Base-by-base conservation (phyloP, 495 filamentous ascomycete species). In the Pseudevernia furfuracea region DNA sequence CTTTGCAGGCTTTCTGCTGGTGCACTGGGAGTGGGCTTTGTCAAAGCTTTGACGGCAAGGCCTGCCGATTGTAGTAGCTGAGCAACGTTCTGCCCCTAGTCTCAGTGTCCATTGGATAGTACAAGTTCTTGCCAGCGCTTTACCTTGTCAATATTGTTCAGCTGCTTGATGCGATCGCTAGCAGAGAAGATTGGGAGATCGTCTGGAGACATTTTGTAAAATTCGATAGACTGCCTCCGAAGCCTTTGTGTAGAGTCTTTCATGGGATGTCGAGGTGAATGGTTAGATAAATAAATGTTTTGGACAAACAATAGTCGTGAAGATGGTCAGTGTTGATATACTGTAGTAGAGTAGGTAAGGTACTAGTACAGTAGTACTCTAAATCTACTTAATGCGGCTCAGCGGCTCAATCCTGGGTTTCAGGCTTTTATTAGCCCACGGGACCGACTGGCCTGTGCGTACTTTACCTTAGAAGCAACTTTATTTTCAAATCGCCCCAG, bases 71-170 rank as follows among this genome's bases (percentile, higher is more conserved):
- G 74, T 41, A 96, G 84, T 60, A 94, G 79, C 66, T 80, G 74
- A 28, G 82, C 75, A 36, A 87, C 76, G 71, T 85, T 78, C 81
- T 84, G 37, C 9, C 32, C 10, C 8, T 36, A 41, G 30, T 58
- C 53, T 63, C 52, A 55, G 59, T n/a, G 30, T 15, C 17, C 41
- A 19, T 44, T 64, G 4, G 25, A 15, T 63, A 36, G 62, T 60
- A 55, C 36, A 49, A 36, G 30, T 44, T 21, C 15, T 48, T 15
- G n/a, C 55, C 58, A 53, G 72, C 71, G 28, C 81, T 58, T 76
- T 74, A 89, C 88, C 72, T 84, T 79, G 75, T 94, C 89, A 59
- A 93, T 87, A 23, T 86, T 81, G 69, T 81, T 85, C 49, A 96
- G 82, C 67, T 92, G 87, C 60, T 85, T 82, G 63, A 96, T 92